A percentile compares a stretch with the other conserved stretches of the same genome.
Evolutionary conservation across 345 rosid genomes (phyloP).

Genomic region (Populus euphratica): DNA sequence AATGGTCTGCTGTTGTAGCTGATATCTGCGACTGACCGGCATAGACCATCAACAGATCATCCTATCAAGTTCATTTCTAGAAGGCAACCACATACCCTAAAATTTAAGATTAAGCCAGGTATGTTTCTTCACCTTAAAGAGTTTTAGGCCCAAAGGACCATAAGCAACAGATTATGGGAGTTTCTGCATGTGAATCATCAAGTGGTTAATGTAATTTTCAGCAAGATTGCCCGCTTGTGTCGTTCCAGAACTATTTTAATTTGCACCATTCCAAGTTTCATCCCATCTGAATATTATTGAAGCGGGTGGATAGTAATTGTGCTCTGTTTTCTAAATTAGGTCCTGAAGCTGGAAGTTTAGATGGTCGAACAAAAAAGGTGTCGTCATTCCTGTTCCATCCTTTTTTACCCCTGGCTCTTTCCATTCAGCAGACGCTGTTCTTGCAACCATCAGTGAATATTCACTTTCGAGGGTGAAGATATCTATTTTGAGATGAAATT

Average conservation of each 20-base stretch:
- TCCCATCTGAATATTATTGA: no score
- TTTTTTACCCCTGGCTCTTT: slow-evolving; percentile 22
- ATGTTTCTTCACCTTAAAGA: not conserved
- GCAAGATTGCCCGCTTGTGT: not conserved
- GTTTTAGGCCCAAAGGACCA: not conserved
- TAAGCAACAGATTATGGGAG: not conserved
- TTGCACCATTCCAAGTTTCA: no score
- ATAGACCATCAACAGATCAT: slow-evolving; percentile 32
- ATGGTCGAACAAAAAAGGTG: slow-evolving; percentile 53
- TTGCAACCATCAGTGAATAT: slow-evolving; percentile 74
- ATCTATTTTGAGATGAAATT: not conserved
- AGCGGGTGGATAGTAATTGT: not conserved
- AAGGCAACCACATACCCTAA: slow-evolving; percentile 53
- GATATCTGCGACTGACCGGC: slow-evolving; percentile 78
- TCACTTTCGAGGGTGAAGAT: slow-evolving; percentile 71
- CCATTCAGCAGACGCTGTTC: not conserved
- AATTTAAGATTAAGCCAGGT: slow-evolving; percentile 96
- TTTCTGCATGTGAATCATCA: no score
- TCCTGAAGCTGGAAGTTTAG: slow-evolving; percentile 68
- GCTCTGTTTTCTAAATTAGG: slow-evolving; percentile 42
- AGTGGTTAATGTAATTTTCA: not conserved
- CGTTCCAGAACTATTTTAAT: not conserved
- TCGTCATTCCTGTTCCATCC: slow-evolving; percentile 94
- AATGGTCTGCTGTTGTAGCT: slow-evolving; percentile 46
- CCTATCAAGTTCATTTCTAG: slow-evolving; percentile 33